Evolutionary conservation across 148 eudicot species (phyloP).

Genomic region (Chenopodium berlandieri): DNA sequence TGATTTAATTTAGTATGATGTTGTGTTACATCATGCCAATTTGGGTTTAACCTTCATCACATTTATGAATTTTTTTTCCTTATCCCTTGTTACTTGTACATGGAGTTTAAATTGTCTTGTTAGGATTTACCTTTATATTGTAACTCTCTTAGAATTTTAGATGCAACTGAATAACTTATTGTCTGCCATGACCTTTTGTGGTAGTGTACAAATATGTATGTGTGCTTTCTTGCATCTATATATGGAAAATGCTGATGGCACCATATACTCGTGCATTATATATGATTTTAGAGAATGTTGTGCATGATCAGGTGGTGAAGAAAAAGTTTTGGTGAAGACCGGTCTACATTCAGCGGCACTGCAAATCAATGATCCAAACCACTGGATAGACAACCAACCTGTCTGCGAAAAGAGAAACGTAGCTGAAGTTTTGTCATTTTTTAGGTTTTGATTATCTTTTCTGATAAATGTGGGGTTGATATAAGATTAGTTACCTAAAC

Average conservation of each 20-base stretch:
- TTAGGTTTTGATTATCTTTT: too few species aligned
- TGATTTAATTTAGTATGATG: too few species aligned
- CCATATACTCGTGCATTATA: too few species aligned
- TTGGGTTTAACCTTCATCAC: too few species aligned
- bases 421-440: not conserved
- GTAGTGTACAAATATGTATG: not conserved
- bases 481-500: not conserved
- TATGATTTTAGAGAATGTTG: too few species aligned
- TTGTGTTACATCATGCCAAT: too few species aligned
- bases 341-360: not conserved
- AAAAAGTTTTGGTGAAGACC: not conserved
- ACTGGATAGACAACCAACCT: not conserved
- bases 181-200: not conserved
- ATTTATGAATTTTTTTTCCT: not conserved
- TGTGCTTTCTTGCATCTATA: not conserved
- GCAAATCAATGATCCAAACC: not conserved
- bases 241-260: not conserved
- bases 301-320: not conserved
- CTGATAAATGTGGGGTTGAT: not conserved
- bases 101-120: not conserved
- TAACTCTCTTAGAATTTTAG: not conserved
- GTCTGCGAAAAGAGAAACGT: not conserved
- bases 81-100: not conserved
- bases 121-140: not conserved
- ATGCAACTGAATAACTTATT: not conserved